Conservation (phyloP, 495 filamentous ascomycete species). For the Mycothermus thermophilus region DNA sequence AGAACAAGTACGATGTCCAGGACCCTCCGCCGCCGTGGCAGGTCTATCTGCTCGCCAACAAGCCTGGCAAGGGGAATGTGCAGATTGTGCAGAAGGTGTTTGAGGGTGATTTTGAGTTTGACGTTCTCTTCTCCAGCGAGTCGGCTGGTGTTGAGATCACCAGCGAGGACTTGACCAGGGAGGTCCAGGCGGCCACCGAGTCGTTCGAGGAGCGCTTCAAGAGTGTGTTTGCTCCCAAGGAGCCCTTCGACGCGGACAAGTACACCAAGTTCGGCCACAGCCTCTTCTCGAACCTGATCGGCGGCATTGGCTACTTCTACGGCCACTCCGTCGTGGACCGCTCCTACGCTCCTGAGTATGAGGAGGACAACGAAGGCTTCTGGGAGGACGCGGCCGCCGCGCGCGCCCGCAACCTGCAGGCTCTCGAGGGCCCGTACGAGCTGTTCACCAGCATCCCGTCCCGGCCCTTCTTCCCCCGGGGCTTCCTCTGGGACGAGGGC, state of each 20-base stretch:
- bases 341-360: slow-evolving; percentile 79
- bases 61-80: slow-evolving; percentile 59
- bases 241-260: slow-evolving; percentile 59
- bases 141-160: slow-evolving; percentile 45
- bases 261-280: slow-evolving; percentile 72
- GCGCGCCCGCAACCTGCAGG: slow-evolving; percentile 46
- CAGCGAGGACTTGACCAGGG: slow-evolving; percentile 53
- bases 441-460: slow-evolving; percentile 91
- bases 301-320: slow-evolving; percentile 91
- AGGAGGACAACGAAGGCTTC: slow-evolving; percentile 93
- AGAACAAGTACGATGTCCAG: slow-evolving; percentile 53
- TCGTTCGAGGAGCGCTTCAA: slow-evolving; percentile 63
- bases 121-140: slow-evolving; percentile 76
- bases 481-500: slow-evolving; percentile 96
- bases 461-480: slow-evolving; percentile 87
- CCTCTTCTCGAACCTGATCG: slow-evolving; percentile 88
- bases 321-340: slow-evolving; percentile 78
- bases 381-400: slow-evolving; percentile 79
- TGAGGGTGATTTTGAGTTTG: slow-evolving; percentile 84
- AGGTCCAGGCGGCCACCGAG: slow-evolving; percentile 50
- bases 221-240: slow-evolving; percentile 54
- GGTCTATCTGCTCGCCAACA: slow-evolving; percentile 63
- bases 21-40: slow-evolving; percentile 70
- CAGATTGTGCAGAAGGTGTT: slow-evolving; percentile 91
- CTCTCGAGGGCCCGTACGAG: slow-evolving; percentile 70